Evolutionary conservation across 306 rosid species (phyloP).

Genomic region (Cucurbita argyrosperma): DNA sequence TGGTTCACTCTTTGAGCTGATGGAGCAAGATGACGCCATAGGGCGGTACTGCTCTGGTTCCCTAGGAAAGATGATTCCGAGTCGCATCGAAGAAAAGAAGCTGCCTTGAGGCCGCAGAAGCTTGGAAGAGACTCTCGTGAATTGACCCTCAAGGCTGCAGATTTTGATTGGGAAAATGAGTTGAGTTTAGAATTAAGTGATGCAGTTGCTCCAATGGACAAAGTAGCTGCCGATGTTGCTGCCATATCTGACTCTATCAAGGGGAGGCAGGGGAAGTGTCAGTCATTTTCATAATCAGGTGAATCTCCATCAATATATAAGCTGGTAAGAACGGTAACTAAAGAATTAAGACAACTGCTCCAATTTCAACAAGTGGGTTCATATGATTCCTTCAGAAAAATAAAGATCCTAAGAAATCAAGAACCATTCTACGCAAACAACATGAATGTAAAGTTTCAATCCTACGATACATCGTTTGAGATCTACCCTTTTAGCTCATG

Average conservation of each 20-base stretch:
- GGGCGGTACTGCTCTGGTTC: constrained; percentile 34
- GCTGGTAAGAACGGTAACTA: neutral
- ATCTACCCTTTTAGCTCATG: neutral
- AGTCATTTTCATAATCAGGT: neutral
- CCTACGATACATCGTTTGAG: neutral
- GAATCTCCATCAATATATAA: neutral
- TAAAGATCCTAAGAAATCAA: neutral
- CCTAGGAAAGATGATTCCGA: constrained; percentile 46
- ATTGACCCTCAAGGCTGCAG: constrained; percentile 31
- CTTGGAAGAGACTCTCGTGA: constrained; percentile 37
- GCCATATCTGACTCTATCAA: constrained; percentile 53
- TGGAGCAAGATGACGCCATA: constrained; percentile 32
- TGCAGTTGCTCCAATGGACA: constrained; percentile 35
- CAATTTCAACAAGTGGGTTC: neutral
- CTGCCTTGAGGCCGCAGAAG: constrained; percentile 64
- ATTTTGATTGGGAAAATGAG: constrained; percentile 33
- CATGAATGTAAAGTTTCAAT: neutral
- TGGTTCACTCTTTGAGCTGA: constrained; percentile 37
- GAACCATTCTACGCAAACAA: neutral
- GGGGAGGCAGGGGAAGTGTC: neutral
- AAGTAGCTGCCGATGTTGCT: constrained; percentile 42
- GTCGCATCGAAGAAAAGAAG: constrained; percentile 22
- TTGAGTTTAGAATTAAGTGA: constrained; percentile 33
- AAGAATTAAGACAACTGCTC: neutral
- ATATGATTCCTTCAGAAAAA: neutral